These are phyloP conservation scores for Fusarium sp. DNA, from an alignment of 2,329 filamentous ascomycete species.

Conservation along the genomic window DNA sequence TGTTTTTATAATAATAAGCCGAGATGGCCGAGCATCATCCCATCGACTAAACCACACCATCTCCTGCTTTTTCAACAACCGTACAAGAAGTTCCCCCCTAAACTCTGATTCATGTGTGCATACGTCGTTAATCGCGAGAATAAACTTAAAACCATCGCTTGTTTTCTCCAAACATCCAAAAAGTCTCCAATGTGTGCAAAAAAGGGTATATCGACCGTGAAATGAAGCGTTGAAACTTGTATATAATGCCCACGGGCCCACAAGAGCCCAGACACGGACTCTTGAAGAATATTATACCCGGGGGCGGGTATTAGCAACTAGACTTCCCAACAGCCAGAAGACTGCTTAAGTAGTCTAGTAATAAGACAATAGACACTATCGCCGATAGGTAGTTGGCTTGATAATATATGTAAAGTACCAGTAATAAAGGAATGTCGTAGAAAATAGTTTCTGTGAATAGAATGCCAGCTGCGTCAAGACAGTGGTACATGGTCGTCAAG, in stretches of 20 bases:
- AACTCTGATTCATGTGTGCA: slow-evolving; percentile 42
- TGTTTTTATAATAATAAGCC: slow-evolving; percentile 34
- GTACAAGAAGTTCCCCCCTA: slow-evolving; percentile 17
- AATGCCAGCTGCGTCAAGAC: slow-evolving; percentile 41
- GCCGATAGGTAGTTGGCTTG: slow-evolving; percentile 47
- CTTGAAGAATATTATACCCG: slow-evolving; percentile 33
- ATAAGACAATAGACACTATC: slow-evolving; percentile 52
- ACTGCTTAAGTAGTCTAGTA: neutral
- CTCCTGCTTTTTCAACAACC: slow-evolving; percentile 21
- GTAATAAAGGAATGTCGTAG: slow-evolving; percentile 38
- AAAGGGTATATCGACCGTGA: slow-evolving; percentile 50
- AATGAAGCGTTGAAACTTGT: slow-evolving; percentile 45
- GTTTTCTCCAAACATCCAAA: slow-evolving; percentile 40
- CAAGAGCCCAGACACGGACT: slow-evolving; percentile 12
- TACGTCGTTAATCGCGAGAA: slow-evolving; percentile 43
- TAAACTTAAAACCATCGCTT: slow-evolving; percentile 42
- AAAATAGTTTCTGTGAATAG: slow-evolving; percentile 39
- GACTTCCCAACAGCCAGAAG: slow-evolving; percentile 2
- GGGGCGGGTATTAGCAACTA: slow-evolving; percentile 33
- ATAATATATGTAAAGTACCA: slow-evolving; percentile 45
- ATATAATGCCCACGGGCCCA: slow-evolving; percentile 43
- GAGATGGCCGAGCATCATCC: slow-evolving; percentile 31
- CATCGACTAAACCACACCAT: slow-evolving; percentile 26
- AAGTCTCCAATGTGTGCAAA: slow-evolving; percentile 41
- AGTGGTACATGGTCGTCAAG: slow-evolving; percentile 18